phyloP scores from a whole-genome alignment of 2,329 filamentous ascomycete genomes.

The Pseudogymnoascus sp. region DNA sequence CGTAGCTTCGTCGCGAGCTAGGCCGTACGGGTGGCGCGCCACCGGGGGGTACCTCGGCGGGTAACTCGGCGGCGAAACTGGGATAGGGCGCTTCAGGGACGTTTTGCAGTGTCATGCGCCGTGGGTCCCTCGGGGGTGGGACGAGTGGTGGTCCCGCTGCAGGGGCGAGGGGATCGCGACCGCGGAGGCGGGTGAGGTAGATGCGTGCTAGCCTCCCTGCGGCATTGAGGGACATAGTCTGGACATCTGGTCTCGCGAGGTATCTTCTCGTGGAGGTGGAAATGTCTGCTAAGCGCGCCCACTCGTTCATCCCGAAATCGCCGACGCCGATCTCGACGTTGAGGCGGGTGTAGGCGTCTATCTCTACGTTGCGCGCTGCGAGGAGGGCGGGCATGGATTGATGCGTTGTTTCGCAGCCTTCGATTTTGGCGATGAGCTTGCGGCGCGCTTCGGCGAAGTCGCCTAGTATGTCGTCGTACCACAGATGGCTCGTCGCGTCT shows the following conservation, averaged over 20 bases:
- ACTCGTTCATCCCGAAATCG: slow-evolving; percentile 98
- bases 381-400: slow-evolving; percentile 79
- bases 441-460: slow-evolving; percentile 86
- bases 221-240: slow-evolving; percentile 67
- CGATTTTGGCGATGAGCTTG: slow-evolving; percentile 82
- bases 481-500: slow-evolving; percentile 65
- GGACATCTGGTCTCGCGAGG: slow-evolving; percentile 62
- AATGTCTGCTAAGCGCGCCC: slow-evolving; percentile 88
- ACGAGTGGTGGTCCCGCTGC: background rate
- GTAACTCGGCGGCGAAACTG: slow-evolving; percentile 43
- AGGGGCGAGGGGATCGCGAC: background rate
- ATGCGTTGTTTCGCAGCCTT: slow-evolving; percentile 88
- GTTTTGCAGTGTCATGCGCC: slow-evolving; percentile 18
- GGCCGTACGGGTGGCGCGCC: background rate
- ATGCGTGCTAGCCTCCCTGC: slow-evolving; percentile 79
- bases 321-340: slow-evolving; percentile 95
- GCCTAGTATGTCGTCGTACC: slow-evolving; percentile 83
- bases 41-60: slow-evolving; percentile 40
- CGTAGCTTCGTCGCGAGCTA: slow-evolving; percentile 26
- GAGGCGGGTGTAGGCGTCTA: slow-evolving; percentile 89
- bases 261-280: slow-evolving; percentile 86
- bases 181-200: slow-evolving; percentile 54
- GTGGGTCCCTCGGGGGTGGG: background rate
- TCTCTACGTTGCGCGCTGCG: slow-evolving; percentile 66
- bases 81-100: slow-evolving; percentile 32